These are phyloP conservation scores for Ampelocalamus luodianensis DNA, from an alignment of 176 grass and related monocot genomes.

Conservation along the genomic window DNA sequence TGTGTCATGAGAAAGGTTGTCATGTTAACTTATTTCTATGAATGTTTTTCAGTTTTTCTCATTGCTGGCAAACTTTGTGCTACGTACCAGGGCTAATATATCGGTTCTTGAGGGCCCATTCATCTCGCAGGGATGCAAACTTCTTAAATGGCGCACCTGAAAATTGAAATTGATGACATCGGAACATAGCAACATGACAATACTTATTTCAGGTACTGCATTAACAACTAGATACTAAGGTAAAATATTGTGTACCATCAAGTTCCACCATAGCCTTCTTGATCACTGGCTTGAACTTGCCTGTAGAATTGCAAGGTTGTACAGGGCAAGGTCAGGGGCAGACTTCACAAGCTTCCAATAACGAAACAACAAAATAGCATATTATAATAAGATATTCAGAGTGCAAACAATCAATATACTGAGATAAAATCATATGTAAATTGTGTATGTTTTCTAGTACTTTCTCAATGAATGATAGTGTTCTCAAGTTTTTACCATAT, in stretches of 20 bases:
- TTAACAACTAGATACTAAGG: background rate
- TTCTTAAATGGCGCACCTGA: slow-evolving; percentile 86
- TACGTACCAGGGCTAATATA: slow-evolving; percentile 90
- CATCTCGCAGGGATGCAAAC: slow-evolving; percentile 83
- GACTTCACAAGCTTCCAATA: background rate
- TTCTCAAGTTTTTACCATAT: too few species aligned
- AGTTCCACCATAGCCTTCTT: slow-evolving; percentile 99
- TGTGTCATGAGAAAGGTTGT: slow-evolving; percentile 35
- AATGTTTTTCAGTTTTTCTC: background rate
- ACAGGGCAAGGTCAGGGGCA: background rate
- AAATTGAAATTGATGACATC: slow-evolving; percentile 25
- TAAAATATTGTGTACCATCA: slow-evolving; percentile 63
- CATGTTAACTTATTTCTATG: background rate
- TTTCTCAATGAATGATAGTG: too few species aligned
- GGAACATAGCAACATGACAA: background rate
- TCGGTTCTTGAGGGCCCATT: slow-evolving; percentile 83
- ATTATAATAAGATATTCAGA: background rate
- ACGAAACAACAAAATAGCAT: background rate
- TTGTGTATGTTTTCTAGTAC: background rate
- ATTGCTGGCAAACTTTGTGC: background rate
- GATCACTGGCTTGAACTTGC: slow-evolving; percentile 96
- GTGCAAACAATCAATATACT: background rate
- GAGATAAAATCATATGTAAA: background rate
- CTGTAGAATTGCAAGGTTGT: slow-evolving; percentile 38
- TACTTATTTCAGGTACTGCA: background rate